phyloP scores from a whole-genome alignment of 352 stramenopile species.

The Halophytophthora polymorphica region DNA sequence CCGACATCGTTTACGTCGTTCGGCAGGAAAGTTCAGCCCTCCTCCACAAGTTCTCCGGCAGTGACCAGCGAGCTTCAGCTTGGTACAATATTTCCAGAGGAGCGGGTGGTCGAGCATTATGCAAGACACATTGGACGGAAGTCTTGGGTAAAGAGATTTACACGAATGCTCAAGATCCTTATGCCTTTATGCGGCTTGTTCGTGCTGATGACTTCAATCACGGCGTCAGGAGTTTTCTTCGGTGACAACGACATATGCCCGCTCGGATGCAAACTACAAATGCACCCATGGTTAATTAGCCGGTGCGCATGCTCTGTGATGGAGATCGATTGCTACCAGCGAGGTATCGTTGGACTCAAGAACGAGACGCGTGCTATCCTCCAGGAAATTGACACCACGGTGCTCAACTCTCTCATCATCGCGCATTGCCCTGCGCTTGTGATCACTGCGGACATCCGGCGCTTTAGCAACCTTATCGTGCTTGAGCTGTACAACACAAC shows the following conservation, averaged over 20 bases:
- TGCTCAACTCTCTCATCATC: conserved; percentile 47
- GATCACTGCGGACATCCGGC: conserved; percentile 23
- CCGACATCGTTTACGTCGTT: conserved; percentile 4
- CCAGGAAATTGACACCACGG: conserved; percentile 19
- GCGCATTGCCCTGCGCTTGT: conserved; percentile 32
- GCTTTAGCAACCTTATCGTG: conserved; percentile 28
- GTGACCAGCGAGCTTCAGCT: not conserved
- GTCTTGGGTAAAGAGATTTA: conserved; percentile 3
- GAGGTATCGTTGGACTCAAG: conserved; percentile 20
- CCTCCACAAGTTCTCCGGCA: not conserved
- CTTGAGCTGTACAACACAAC: conserved; percentile 50
- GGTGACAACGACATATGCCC: conserved; percentile 13
- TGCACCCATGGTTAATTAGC: conserved; percentile 40
- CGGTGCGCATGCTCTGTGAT: conserved; percentile 42
- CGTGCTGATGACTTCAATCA: conserved; percentile 32
- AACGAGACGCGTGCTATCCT: conserved; percentile 21
- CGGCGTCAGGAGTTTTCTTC: conserved; percentile 26
- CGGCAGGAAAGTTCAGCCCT: conserved; percentile 4
- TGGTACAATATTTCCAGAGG: not conserved
- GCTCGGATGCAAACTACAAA: conserved; percentile 34
- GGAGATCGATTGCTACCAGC: conserved; percentile 40
- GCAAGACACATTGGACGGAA: conserved; percentile 8
- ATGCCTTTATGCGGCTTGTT: conserved; percentile 27
- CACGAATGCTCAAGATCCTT: conserved; percentile 5
- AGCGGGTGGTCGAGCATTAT: not conserved